phyloP scores from a whole-genome alignment of 371 early-diverging fungal species.

The Choanephora cucurbitarum region DNA sequence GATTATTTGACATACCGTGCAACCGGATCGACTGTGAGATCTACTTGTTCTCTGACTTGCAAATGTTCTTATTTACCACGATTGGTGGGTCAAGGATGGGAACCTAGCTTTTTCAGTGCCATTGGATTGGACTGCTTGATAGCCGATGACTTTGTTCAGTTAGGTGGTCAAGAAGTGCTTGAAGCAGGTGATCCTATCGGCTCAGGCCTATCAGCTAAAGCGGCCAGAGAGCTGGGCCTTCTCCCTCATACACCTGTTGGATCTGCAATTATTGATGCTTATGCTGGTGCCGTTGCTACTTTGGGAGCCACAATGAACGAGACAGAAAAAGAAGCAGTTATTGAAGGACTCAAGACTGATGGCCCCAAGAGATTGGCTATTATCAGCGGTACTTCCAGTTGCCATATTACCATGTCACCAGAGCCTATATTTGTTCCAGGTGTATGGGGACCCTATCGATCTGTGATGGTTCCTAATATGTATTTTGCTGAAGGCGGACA shows the following conservation, averaged over 20 bases:
- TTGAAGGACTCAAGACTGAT: conserved; percentile 28
- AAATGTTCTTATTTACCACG: conserved; percentile 68
- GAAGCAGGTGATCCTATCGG: conserved; percentile 64
- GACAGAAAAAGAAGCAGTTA: conserved; percentile 16
- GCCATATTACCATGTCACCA: conserved; percentile 67
- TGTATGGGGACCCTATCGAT: conserved; percentile 67
- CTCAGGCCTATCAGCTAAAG: conserved; percentile 47
- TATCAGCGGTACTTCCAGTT: conserved; percentile 74
- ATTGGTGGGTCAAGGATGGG: conserved; percentile 56
- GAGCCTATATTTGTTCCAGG: conserved; percentile 64
- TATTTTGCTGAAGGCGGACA: conserved; percentile 77
- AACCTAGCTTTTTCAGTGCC: conserved; percentile 53
- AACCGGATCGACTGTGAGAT: conserved; percentile 55
- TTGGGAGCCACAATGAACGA: conserved; percentile 47
- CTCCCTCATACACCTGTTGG: conserved; percentile 61
- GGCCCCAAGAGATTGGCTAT: conserved; percentile 63
- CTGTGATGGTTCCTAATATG: conserved; percentile 62
- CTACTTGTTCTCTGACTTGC: conserved; percentile 69
- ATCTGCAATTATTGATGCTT: conserved; percentile 75
- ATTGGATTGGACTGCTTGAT: conserved; percentile 60
- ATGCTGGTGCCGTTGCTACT: conserved; percentile 70
- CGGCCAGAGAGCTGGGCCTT: conserved; percentile 62
- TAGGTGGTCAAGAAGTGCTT: conserved; percentile 55
- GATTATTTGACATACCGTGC: conserved; percentile 73
- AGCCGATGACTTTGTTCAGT: conserved; percentile 43